Conservation (phyloP, 2,329 filamentous ascomycete genomes). For the Alternaria brassicae region DNA sequence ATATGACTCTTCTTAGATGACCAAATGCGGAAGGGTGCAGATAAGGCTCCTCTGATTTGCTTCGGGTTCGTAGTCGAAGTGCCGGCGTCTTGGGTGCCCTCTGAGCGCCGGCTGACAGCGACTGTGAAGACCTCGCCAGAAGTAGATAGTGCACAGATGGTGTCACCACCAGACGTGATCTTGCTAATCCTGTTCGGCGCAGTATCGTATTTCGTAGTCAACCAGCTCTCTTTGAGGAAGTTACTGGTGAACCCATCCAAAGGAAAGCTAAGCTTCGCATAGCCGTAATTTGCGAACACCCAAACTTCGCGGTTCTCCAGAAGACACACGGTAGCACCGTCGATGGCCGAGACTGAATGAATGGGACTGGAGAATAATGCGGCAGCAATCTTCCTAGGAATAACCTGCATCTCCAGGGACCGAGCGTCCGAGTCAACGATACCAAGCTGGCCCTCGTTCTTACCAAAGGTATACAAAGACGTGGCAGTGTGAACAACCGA, state of each 20-base stretch:
- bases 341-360: slow-evolving; percentile 82
- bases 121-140: slow-evolving; percentile 90
- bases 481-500: slow-evolving; percentile 85
- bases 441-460: slow-evolving; percentile 91
- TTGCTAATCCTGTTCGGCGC: slow-evolving; percentile 73
- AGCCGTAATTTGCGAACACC: slow-evolving; percentile 95
- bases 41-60: slow-evolving; percentile 85
- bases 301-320: slow-evolving; percentile 88
- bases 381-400: slow-evolving; percentile 85
- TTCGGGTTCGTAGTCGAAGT: slow-evolving; percentile 90
- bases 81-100: slow-evolving; percentile 62
- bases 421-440: slow-evolving; percentile 94
- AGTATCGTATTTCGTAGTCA: slow-evolving; percentile 70
- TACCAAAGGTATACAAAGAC: slow-evolving; percentile 91
- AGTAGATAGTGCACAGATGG: slow-evolving; percentile 84
- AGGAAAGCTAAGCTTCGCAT: slow-evolving; percentile 87
- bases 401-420: slow-evolving; percentile 82
- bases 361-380: slow-evolving; percentile 79
- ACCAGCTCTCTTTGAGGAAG: slow-evolving; percentile 70
- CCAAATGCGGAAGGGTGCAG: slow-evolving; percentile 83
- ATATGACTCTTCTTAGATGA: slow-evolving; percentile 81
- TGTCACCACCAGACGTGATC: slow-evolving; percentile 85
- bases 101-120: slow-evolving; percentile 72
- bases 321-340: slow-evolving; percentile 84
- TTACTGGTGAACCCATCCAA: slow-evolving; percentile 75